Percentiles rank a stretch among this genome's conserved stretches.
These are phyloP conservation scores for Rubia balearica DNA, from an alignment of 305 asterid species.

Conservation along the genomic window DNA sequence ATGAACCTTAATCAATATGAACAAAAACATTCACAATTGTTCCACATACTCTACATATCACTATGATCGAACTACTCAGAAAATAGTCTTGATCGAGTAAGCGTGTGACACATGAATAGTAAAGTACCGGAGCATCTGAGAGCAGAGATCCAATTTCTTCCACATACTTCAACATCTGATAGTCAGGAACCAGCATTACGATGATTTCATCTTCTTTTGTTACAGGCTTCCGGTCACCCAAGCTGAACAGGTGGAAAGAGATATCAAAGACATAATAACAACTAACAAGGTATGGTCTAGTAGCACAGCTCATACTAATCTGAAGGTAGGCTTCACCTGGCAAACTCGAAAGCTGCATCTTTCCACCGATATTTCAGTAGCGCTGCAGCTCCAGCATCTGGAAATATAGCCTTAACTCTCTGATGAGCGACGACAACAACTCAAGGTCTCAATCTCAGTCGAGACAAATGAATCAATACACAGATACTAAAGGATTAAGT, in stretches of 20 bases:
- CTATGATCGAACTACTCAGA: no score
- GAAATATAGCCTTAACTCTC: conserved; percentile 89
- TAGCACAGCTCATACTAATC: background rate
- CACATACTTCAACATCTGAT: conserved; percentile 86
- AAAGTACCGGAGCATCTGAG: conserved; percentile 72
- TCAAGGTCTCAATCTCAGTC: conserved; percentile 24
- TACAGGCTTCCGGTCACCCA: conserved; percentile 92
- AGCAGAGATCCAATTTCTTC: conserved; percentile 71
- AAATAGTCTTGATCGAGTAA: no score
- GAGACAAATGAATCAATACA: background rate
- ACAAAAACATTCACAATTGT: background rate
- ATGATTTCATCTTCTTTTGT: conserved; percentile 66
- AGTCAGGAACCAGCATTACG: conserved; percentile 95
- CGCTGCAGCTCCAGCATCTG: conserved; percentile 99
- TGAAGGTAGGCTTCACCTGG: conserved; percentile 43
- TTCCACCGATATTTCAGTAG: conserved; percentile 79
- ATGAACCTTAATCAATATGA: background rate
- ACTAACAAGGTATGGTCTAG: conserved; percentile 8
- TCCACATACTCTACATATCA: background rate
- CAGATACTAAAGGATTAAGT: background rate
- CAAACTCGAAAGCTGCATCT: conserved; percentile 76
- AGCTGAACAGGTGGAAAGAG: conserved; percentile 37
- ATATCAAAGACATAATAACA: conserved; percentile 12
- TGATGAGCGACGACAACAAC: conserved; percentile 27
- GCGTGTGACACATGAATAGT: background rate